Percentiles rank a stretch among this genome's conserved stretches.
These are phyloP conservation scores for Aspergillus leporis DNA, from an alignment of 495 filamentous ascomycete genomes.

Conservation along the genomic window DNA sequence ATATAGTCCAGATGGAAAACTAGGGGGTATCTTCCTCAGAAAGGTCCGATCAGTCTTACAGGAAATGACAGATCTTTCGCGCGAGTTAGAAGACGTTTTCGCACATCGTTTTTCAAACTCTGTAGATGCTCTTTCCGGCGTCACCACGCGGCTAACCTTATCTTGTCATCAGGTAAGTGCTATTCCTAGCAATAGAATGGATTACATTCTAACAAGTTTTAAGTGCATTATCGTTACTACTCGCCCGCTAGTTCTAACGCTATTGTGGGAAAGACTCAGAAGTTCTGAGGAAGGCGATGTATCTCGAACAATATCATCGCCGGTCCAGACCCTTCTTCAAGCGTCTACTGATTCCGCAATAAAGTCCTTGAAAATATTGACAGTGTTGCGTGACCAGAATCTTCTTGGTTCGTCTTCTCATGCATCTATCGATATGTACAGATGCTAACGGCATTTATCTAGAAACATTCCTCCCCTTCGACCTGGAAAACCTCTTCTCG, in stretches of 20 bases:
- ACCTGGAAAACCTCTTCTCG: conserved; percentile 33
- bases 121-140: conserved; percentile 27
- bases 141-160: conserved; percentile 32
- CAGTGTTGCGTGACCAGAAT: conserved; percentile 28
- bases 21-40: conserved; percentile 27
- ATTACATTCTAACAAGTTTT: neutral
- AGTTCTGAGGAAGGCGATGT: conserved; percentile 21
- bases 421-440: too few relatives aligned
- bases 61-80: conserved; percentile 27
- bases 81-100: conserved; percentile 32
- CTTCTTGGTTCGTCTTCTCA: conserved; percentile 24
- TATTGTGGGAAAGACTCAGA: conserved; percentile 27
- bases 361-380: conserved; percentile 28
- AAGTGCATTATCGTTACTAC: conserved; percentile 36
- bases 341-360: conserved; percentile 30
- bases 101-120: conserved; percentile 27
- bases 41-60: conserved; percentile 30
- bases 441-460: neutral
- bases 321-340: conserved; percentile 28
- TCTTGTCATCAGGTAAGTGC: conserved; percentile 31
- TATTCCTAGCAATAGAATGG: neutral
- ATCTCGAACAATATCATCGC: conserved; percentile 19
- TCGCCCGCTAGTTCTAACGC: conserved; percentile 30
- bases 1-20: conserved; percentile 31
- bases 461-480: conserved; percentile 39